Base-by-base conservation (phyloP, 768 basidiomycete species). In the Russula compacta region DNA sequence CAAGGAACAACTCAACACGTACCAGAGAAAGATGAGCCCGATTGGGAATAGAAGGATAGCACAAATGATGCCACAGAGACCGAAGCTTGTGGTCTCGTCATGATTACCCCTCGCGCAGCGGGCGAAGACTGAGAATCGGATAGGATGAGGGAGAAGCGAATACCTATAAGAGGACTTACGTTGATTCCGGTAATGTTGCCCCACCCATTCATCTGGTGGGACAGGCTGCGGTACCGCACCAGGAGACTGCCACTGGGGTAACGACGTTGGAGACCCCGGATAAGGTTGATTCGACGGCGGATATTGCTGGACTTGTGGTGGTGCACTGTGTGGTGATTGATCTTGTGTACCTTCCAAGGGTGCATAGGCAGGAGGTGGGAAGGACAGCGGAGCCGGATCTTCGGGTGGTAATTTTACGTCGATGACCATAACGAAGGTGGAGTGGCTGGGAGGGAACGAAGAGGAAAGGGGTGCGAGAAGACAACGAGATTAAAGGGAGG, bases 81-180 rank as follows among this genome's bases (percentile, higher is more conserved):
- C 72, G 50, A 71, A 67, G 38, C 66, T 69, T 17, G 56, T 69
- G n/a, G 56, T 52, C 11, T 64, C 58, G 33, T 72, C 70, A 43
- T 73, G 72, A 19, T 72, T 63, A 32, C 72, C 72, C 40, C 67
- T 63, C 19, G 72, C 72, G 58, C 72, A 73, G 43, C 60, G 61
- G 52, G 67, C 69, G 46, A 63, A 53, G 24, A 69, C 70, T 71
- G 24, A 14, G 36, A 42, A 29, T 33, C 6, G 11, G 24, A 0
- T 4, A 50, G 21, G 55, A 24, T 8, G 12, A 46, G 4, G 32
- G 42, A 14, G 4, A 19, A 10, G 36, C 6, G 17, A 33, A 49
- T 19, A 11, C 15, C 9, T 3, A 11, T 11, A 9, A 24, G 19
- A 9, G 17, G 42, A 53, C 67, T 49, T 33, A 68, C 67, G 33